Percentiles rank a stretch among this genome's conserved stretches.
These are phyloP conservation scores for Coccomyxa sp. DNA, from an alignment of 139 green algal genomes.

Conservation along the genomic window DNA sequence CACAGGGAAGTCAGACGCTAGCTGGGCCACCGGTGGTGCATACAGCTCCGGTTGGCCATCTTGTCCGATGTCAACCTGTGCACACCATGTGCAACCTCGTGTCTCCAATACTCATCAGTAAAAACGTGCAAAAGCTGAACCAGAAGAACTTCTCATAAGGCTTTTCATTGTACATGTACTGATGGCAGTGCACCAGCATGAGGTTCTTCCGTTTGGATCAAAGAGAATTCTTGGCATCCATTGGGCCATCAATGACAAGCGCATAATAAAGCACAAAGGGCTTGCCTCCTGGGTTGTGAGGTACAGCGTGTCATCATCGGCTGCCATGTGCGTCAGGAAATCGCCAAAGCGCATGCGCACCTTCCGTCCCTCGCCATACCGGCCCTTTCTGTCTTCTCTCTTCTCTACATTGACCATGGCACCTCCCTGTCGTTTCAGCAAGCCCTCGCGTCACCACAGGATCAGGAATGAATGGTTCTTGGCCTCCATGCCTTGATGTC, in stretches of 20 bases:
- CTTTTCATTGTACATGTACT: too few species aligned
- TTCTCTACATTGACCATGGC: slow-evolving; percentile 51
- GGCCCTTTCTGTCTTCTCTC: slow-evolving; percentile 16
- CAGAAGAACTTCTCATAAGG: too few species aligned
- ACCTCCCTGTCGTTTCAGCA: background rate
- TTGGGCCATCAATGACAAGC: too few species aligned
- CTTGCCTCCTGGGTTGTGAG: slow-evolving; percentile 62
- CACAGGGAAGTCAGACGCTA: slow-evolving; percentile 52
- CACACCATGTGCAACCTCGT: background rate
- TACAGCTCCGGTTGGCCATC: slow-evolving; percentile 62
- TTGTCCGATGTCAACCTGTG: slow-evolving; percentile 25
- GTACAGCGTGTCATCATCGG: slow-evolving; percentile 59
- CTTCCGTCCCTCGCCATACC: slow-evolving; percentile 57
- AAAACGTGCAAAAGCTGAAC: too few species aligned
- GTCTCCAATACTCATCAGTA: background rate
- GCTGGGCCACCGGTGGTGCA: slow-evolving; percentile 40
- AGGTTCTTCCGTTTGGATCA: too few species aligned
- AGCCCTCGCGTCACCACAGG: slow-evolving; percentile 24
- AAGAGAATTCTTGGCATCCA: too few species aligned
- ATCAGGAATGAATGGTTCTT: too few species aligned
- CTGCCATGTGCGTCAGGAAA: slow-evolving; percentile 35
- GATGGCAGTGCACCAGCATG: too few species aligned
- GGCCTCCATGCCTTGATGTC: too few species aligned
- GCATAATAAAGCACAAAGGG: too few species aligned
- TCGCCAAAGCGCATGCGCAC: slow-evolving; percentile 51